Conservation (phyloP, 169 alveolate genomes). For the Fabrea salina region DNA sequence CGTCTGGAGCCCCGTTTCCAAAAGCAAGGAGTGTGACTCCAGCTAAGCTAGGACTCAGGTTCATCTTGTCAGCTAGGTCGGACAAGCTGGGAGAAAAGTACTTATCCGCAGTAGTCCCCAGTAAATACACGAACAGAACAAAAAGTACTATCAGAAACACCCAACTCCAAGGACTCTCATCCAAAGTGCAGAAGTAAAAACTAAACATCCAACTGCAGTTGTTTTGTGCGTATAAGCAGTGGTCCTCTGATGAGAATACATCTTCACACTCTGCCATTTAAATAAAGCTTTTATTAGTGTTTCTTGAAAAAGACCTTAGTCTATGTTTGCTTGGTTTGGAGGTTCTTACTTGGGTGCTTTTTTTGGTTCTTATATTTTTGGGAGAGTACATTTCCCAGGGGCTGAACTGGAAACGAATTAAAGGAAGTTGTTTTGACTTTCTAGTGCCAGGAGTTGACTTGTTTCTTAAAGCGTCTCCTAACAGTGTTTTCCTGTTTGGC, state of each 20-base stretch:
- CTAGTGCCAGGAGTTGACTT: too few relatives aligned
- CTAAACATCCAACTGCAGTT: background rate
- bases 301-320: too few relatives aligned
- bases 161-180: background rate
- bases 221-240: background rate
- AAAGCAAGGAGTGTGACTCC: slow-evolving; percentile 68
- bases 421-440: too few relatives aligned
- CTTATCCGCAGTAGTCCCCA: slow-evolving; percentile 68
- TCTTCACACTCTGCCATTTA: slow-evolving; percentile 1
- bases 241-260: background rate
- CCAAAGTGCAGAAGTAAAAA: slow-evolving; percentile 17
- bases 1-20: slow-evolving; percentile 82
- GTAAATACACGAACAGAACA: slow-evolving; percentile 35
- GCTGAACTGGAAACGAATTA: too few relatives aligned
- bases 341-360: too few relatives aligned
- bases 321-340: too few relatives aligned
- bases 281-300: too few relatives aligned
- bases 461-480: too few relatives aligned
- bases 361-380: too few relatives aligned
- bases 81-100: slow-evolving; percentile 63
- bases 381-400: too few relatives aligned
- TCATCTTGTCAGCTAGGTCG: slow-evolving; percentile 37
- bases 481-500: too few relatives aligned
- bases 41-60: slow-evolving; percentile 53
- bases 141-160: background rate